Conservation (phyloP, 2,329 filamentous ascomycete species). For the Stachybotrys echinatus region DNA sequence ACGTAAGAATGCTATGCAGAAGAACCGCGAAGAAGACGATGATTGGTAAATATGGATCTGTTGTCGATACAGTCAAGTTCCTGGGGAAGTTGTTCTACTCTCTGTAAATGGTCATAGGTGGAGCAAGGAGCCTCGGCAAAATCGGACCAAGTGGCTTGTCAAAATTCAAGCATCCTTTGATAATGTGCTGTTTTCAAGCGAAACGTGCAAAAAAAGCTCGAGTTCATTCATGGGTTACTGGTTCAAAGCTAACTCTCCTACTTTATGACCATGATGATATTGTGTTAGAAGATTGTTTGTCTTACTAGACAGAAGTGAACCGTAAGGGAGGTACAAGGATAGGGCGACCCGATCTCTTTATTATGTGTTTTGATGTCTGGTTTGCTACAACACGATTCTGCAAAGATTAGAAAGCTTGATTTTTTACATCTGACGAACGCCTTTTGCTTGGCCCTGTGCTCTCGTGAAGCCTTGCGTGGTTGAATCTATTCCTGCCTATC, state of each 20-base stretch:
- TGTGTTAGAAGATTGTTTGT: too few relatives aligned
- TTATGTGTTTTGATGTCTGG: not conserved
- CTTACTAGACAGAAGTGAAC: too few relatives aligned
- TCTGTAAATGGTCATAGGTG: constrained; percentile 8
- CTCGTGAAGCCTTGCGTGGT: not conserved
- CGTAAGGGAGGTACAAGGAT: too few relatives aligned
- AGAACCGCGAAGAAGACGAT: constrained; percentile 62
- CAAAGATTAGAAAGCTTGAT: not conserved
- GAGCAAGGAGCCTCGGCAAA: too few relatives aligned
- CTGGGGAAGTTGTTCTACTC: constrained; percentile 17
- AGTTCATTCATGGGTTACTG: too few relatives aligned
- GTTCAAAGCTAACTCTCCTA: too few relatives aligned
- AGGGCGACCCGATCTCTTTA: not conserved
- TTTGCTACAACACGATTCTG: not conserved
- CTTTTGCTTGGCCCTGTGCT: not conserved
- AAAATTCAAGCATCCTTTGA: too few relatives aligned
- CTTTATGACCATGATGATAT: too few relatives aligned
- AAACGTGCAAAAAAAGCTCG: too few relatives aligned
- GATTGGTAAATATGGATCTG: constrained; percentile 50
- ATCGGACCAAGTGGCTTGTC: too few relatives aligned
- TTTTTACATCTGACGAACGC: not conserved
- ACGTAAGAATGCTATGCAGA: constrained; percentile 71
- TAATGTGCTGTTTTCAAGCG: too few relatives aligned
- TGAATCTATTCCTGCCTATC: constrained; percentile 21
- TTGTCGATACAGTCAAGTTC: not conserved